Percentiles rank a stretch among this genome's conserved stretches.
Conservation (phyloP, 345 rosid species). For the Eucalyptus regnans region DNA sequence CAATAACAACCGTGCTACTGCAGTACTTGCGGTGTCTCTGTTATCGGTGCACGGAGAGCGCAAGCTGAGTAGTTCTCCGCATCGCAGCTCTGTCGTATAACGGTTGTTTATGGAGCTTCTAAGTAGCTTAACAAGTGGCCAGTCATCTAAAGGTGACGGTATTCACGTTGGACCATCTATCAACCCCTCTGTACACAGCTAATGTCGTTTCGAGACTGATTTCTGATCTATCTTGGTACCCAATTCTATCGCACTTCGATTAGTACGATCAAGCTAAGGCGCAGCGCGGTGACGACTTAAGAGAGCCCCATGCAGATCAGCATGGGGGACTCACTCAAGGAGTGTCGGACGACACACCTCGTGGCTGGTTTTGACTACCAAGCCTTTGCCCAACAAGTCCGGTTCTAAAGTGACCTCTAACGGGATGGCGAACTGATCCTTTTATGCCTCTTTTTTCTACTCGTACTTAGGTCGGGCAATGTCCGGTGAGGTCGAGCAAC, state of each 20-base stretch:
- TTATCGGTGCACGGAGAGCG: not conserved
- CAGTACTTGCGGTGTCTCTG: not conserved
- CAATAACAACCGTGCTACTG: not conserved
- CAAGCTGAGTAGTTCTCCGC: not conserved
- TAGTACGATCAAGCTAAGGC: not conserved
- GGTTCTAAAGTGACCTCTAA: too few species aligned
- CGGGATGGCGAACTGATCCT: too few species aligned
- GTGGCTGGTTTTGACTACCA: too few species aligned
- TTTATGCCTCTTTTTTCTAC: too few species aligned
- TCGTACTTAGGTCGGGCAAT: rapidly evolving
- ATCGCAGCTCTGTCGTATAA: not conserved
- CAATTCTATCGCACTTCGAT: not conserved
- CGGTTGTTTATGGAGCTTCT: not conserved
- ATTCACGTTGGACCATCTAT: not conserved
- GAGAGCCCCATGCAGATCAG: not conserved
- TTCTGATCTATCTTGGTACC: not conserved
- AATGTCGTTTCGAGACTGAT: not conserved
- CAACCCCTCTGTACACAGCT: rapidly evolving
- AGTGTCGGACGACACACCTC: too few species aligned
- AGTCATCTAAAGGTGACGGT: not conserved
- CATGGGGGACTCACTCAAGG: not conserved
- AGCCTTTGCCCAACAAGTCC: too few species aligned
- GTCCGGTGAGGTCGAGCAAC: rapidly evolving
- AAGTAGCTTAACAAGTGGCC: not conserved
- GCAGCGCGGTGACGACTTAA: not conserved